Base-by-base conservation (phyloP, 805 yeast species). In the Nakazawaea sp. region DNA sequence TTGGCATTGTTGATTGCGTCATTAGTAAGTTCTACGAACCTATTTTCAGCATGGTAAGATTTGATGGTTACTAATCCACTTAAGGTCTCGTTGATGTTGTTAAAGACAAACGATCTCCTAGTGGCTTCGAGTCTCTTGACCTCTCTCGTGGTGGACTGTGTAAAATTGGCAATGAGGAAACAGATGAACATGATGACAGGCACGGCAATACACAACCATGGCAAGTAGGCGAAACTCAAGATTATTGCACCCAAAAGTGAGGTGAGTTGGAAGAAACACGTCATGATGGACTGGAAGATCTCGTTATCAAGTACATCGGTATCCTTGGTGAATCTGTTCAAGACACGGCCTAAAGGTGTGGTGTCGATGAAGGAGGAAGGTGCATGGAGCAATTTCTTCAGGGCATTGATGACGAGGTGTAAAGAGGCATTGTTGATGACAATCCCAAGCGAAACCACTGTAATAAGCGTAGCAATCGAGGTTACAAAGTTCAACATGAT, bases 271-370 rank as follows among this genome's bases (percentile, higher is more conserved):
- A 68, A 71, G 38, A 76, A 45, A 38, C 80, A 65, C 61, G 78
- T 55, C 48, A 89, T 68, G 28, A 80, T 45, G 48, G 80, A 83
- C 49, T 82, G 87, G 42, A 76, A 75, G 47, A 85, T 62, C 55
- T 82, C 90, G 51, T 82, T 84, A 51, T 86, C 95, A 53, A 86
- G 59, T 4, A 77, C 74, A 52, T 86, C 94, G 0, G 90, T 81
- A 53, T 86, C 96, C 44, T 84, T 85, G 1, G 95, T 85, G 57
- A 86, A 86, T 45, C 95, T 64, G 56, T 85, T 87, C 51, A 87
- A 62, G 40, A 87, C 75, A 46, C 96, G 67, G 2, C 96, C 96
- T 68, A 84, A 69, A 19, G 96, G 96, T 0, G 95, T 81, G 2
- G 86, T 75, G 49, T 87, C 96, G 58, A 86, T 70, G 54, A 74